Conservation (phyloP, 2,329 filamentous ascomycete genomes). For the Colletotrichum australisinense region DNA sequence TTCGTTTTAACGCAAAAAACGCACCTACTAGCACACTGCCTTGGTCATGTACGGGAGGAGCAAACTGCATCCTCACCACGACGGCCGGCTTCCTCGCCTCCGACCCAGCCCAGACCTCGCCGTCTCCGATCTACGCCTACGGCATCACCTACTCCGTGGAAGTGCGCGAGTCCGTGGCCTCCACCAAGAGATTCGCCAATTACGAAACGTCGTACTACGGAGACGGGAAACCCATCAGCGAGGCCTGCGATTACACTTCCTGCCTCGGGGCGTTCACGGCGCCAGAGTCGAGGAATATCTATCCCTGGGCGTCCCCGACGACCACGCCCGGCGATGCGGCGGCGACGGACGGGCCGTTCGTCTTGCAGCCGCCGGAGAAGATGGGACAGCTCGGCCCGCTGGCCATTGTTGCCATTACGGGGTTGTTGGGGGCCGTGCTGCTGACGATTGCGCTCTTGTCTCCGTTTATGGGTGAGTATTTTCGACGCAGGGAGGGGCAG, state of each 20-base stretch:
- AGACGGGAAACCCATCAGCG: neutral
- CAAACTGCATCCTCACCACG: neutral
- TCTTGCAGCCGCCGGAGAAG: constrained; percentile 1
- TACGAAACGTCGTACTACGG: no score
- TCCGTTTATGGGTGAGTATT: neutral
- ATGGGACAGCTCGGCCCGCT: constrained; percentile 15
- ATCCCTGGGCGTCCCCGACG: neutral
- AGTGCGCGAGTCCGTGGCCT: neutral
- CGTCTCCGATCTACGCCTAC: neutral
- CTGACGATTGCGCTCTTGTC: neutral
- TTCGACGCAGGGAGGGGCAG: neutral
- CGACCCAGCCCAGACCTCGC: neutral
- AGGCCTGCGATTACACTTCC: neutral
- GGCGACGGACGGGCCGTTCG: neutral
- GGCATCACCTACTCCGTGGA: neutral
- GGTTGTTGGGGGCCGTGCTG: neutral
- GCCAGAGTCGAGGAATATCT: neutral
- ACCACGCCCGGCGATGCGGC: neutral
- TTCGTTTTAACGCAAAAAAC: no score
- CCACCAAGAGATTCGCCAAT: no score
- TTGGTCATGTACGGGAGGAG: neutral
- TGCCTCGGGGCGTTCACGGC: neutral
- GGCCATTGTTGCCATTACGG: constrained; percentile 7
- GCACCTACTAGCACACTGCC: neutral
- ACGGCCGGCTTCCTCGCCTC: neutral